Base-by-base conservation (phyloP, 1,139 yeast species). In the Pichia sp. region DNA sequence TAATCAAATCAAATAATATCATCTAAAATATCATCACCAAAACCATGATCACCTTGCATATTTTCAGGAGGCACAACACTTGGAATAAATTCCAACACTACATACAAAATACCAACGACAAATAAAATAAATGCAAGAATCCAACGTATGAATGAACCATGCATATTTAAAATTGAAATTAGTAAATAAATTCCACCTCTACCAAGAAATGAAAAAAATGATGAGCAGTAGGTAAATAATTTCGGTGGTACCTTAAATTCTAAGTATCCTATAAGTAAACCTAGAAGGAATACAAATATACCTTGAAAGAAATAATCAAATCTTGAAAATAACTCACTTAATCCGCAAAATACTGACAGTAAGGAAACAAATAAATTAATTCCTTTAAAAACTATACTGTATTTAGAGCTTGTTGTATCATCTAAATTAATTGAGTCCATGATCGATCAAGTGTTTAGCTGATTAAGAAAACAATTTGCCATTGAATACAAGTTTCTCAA, bases 191-290 rank as follows among this genome's bases (percentile, higher is more conserved):
- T 83, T 70, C 58, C 65, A 25, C 96, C 96, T 62, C 96, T 78
- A 6, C 96, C 96, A 19, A 87, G 69, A 64, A 89, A 89, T 18
- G 95, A 87, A 67, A 86, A 87, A 60, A 87, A 73, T 63, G 90
- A 89, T 2, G 95, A 86, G 22, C 86, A 93, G 65, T 83, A 88
- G 16, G 80, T 76, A 60, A 81, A 76, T 11, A 90, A 79, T 59
- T 81, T 80, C 2, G 87, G 79, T 5, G 88, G 88, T 48, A 82
- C 80, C 59, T 77, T 73, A 64, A 84, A 83, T 64, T 85, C 91
- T 52, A 84, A 71, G 43, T 74, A 69, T 4, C 81, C 81, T 53
- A 84, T 75, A 13, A 72, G 74, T 1, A 70, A 72, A 10, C 89
- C 89, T 58, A 83, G 75, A 8, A 74, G 72, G 38, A 80, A 74